Evolutionary conservation across 352 stramenopile species (phyloP), one percentile per base, ranked within the genome.

Genomic region (Phytopythium oedochilum): DNA sequence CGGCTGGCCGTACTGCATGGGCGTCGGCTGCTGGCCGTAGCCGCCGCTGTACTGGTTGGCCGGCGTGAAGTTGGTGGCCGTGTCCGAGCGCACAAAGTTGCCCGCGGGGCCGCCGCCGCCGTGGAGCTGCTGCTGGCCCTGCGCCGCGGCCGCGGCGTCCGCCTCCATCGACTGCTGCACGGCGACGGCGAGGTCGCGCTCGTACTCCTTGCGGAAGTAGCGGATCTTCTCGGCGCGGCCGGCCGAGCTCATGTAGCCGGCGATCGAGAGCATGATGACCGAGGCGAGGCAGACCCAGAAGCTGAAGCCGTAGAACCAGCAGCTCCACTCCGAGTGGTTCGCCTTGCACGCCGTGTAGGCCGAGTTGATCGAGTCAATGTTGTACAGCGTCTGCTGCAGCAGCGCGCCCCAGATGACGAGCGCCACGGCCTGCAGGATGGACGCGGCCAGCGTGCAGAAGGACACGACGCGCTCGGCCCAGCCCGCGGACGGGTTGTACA

Each of bases 281-380:
- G 78, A 78, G 5, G 81, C 81, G n/a, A 93, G 66, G 55, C 81
- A 90, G 14, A 88, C 80, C 83, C 83, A 93, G 50, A 93, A 93
- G 60, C 83, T 93, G 59, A 81, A 90, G 17, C 83, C 83, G 56
- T 93, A 93, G 68, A 93, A 93, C 83, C 83, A 93, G 66, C 83
- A 93, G 43, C 74, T 75, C 83, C 83, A 93, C 35, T 89, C 53
- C 32, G 63, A 71, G 46, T 73, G 63, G 51, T 90, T 68, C 1
- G 73, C 66, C 63, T 92, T 91, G 57, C 83, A 93, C 32, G 67
- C 83, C 11, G 75, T 75, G 60, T 88, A 93, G 8, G 80, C 80
- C 15, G 81, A 77, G 57, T 85, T 88, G 53, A 93, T 78, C 7
- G 77, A 82, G 57, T 93, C 83, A 45, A 92, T 83, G 40, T 88